These are phyloP conservation scores for Panicum virgatum DNA, from an alignment of 202 grass and related monocot genomes.

Conservation along the genomic window DNA sequence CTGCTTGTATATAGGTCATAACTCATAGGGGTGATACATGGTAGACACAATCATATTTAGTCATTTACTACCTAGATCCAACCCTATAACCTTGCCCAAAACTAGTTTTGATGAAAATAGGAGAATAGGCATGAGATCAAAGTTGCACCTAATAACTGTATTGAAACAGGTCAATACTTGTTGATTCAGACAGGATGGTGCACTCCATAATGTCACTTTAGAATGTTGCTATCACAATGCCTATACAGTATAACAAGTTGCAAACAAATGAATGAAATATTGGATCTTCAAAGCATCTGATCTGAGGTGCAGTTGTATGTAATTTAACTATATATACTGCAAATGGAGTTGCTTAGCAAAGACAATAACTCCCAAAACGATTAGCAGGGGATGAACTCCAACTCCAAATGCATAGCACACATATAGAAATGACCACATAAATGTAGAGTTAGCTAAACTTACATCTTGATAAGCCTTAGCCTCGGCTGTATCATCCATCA, in stretches of 20 bases:
- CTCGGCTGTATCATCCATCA: conserved; percentile 97
- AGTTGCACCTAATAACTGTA: not conserved
- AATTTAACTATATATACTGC: not conserved
- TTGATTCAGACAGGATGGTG: not conserved
- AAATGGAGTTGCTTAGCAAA: conserved; percentile 13
- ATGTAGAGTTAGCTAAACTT: conserved; percentile 38
- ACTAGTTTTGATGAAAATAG: conserved; percentile 12
- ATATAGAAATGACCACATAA: conserved; percentile 35
- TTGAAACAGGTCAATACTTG: not conserved
- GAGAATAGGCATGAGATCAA: not conserved
- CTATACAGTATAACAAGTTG: conserved; percentile 17
- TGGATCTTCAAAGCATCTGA: conserved; percentile 1
- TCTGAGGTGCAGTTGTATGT: conserved; percentile 2
- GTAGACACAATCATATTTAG: conserved; percentile 2
- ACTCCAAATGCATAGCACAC: not conserved
- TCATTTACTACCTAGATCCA: not conserved
- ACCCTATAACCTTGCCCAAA: not conserved
- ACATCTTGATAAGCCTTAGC: conserved; percentile 99
- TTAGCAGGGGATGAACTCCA: not conserved
- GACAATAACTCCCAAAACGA: conserved; percentile 18
- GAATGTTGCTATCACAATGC: conserved; percentile 4
- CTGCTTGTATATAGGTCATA: not conserved
- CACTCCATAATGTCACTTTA: conserved; percentile 13
- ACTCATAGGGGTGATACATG: not conserved
- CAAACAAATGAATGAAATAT: conserved; percentile 13